Evolutionary conservation across 495 filamentous ascomycete species (phyloP), one percentile per base, ranked within the genome.

Genomic region (Hypomontagnella monticulosa): DNA sequence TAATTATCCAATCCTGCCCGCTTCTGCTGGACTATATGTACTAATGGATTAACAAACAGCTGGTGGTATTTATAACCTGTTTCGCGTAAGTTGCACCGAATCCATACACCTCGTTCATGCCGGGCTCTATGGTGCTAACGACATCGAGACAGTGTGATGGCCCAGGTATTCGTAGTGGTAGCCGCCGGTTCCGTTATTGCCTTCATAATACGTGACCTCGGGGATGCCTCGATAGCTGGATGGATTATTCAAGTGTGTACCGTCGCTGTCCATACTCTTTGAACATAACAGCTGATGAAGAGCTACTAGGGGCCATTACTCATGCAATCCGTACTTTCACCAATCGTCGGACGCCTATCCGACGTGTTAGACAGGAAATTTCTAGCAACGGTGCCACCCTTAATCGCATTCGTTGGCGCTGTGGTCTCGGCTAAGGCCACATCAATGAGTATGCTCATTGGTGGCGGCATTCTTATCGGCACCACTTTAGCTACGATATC

Each of bases 341-440:
- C 83, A 5, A 76, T 85, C 47, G 73, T 85, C 1, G 83, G 83
- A 7, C 78, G 83, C 8, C 76, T 87, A 16, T 85, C 83, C 4
- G 83, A 87, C 63, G 81, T 85, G 4, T 61, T 85, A 0, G 83
- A 84, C 47, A 71, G 83, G 12, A 85, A 85, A 58, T 82, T 77
- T 46, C 66, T 85, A 6, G 81, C 83, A 0, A 68, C 79, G 0
- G 61, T 82, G 0, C 83, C 81, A 3, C 81, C 83, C 2, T 63
- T 83, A 0, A 75, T 87, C 38, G 82, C 83, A 4, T 84, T 84
- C 32, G 75, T 79, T 3, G 83, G 84, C 15, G 79, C 83, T 4
- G 72, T 83, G 15, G 67, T 85, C 7, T 85, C 80, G 11, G 84
- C 83, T n/a, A 82, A 77, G 49, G 83, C 84, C 0, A 80, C 74